Base-by-base conservation (phyloP, 2,329 filamentous ascomycete genomes). In the Fusarium keratoplasticum region DNA sequence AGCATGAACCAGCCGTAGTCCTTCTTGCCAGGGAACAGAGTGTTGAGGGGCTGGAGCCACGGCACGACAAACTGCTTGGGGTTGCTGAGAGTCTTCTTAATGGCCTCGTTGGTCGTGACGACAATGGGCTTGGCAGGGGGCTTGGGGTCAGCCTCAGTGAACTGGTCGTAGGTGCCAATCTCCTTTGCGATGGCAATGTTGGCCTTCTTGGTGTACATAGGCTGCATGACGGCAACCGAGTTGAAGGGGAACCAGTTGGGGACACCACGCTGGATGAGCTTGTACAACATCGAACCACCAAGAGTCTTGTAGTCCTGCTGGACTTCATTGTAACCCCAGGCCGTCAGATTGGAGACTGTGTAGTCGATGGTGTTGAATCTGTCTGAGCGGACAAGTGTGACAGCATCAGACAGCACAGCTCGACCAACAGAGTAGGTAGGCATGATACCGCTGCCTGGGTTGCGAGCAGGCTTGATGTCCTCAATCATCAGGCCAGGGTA, bases 401-500 rank as follows among this genome's bases (percentile, higher is more conserved):
- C 85, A 5, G 90, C 90, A 73, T 92, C 90, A 1, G 89, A 89
- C 22, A 92, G 82, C 11, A 91, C 86, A 42, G 88, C 88, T 54
- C 87, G 84, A 2, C 87, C 87, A 9, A 89, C 85, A 0, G 89
- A 89, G 76, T 87, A 90, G 0, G 86, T 86, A 1, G 76, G 76
- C 50, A 72, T 76, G 40, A 77, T 77, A 4, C 76, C 76, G 25
- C 70, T 69, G 85, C 89, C 89, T 1, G 89, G 85, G 50, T 84
- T 80, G 66, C 86, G 86, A 1, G 83, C 82, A 1, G 85, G 83
- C 77, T 91, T 90, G 33, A 84, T 83, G 61, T 89, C 86, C 77
- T 92, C 90, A n/a, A 88, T 83, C 70, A 93, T 87, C 2, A 94
- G 82, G 11, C 92, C 92, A 0, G 92, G 91, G 76, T 94, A 94